These are phyloP conservation scores for Halenospora varia DNA, from an alignment of 495 filamentous ascomycete species.

Conservation along the genomic window DNA sequence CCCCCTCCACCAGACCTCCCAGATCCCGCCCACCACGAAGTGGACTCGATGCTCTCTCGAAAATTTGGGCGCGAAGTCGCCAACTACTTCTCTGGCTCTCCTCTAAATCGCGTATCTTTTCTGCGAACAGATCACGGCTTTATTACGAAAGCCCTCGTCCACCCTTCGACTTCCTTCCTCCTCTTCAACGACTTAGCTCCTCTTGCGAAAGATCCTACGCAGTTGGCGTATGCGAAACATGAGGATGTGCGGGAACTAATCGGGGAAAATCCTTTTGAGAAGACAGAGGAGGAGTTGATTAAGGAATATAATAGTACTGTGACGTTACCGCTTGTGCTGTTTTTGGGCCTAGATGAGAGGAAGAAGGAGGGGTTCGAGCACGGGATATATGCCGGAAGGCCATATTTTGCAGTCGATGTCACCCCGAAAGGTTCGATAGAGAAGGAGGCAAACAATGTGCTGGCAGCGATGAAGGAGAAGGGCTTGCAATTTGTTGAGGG, in stretches of 20 bases:
- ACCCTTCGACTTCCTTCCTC: constrained; percentile 67
- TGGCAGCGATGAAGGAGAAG: constrained; percentile 53
- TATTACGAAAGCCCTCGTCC: constrained; percentile 68
- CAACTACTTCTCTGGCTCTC: constrained; percentile 89
- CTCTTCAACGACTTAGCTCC: constrained; percentile 77
- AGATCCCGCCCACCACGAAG: constrained; percentile 42
- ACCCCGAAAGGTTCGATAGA: constrained; percentile 61
- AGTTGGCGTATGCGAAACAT: constrained; percentile 58
- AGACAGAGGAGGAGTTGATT: constrained; percentile 69
- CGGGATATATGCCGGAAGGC: constrained; percentile 63
- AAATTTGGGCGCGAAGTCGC: constrained; percentile 88
- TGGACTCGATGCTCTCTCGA: constrained; percentile 78
- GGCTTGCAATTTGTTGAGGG: constrained; percentile 57
- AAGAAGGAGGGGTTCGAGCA: constrained; percentile 35
- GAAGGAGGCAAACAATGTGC: constrained; percentile 27
- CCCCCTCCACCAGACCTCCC: constrained; percentile 38
- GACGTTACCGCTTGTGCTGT: constrained; percentile 67
- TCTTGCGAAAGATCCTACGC: constrained; percentile 52
- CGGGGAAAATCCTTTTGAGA: constrained; percentile 63
- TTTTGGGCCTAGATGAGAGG: constrained; percentile 80
- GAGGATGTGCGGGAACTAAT: constrained; percentile 65
- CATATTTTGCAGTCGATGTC: constrained; percentile 87
- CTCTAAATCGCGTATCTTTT: constrained; percentile 69
- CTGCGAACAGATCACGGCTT: constrained; percentile 76
- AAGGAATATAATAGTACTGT: constrained; percentile 65